phyloP scores from a whole-genome alignment of 139 green algal species.

The Ettlia oleoabundans region DNA sequence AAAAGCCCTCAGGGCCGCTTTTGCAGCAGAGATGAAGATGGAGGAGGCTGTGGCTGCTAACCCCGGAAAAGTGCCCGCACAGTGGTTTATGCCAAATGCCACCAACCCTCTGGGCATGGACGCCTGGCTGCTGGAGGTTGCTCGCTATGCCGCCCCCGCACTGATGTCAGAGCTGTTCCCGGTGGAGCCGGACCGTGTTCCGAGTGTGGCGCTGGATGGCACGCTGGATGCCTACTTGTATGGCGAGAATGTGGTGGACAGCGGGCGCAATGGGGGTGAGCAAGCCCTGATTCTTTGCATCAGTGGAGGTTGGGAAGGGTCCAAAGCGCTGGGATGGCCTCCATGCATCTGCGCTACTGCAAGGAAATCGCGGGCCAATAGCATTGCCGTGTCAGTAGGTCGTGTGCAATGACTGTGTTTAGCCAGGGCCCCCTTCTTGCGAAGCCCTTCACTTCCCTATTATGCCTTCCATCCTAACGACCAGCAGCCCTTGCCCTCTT shows the following conservation, averaged over 20 bases:
- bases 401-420: too few relatives aligned
- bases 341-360: neutral
- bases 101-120: conserved; percentile 19
- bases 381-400: too few relatives aligned
- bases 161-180: conserved; percentile 7
- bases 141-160: neutral
- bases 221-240: conserved; percentile 31
- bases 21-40: neutral
- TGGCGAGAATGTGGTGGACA: conserved; percentile 21
- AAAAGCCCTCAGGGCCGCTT: neutral
- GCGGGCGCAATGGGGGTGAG: neutral
- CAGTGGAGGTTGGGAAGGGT: neutral
- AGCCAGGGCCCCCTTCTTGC: too few relatives aligned
- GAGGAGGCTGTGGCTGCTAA: neutral
- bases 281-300: too few relatives aligned
- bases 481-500: too few relatives aligned
- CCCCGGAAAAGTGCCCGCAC: neutral
- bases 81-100: conserved; percentile 4
- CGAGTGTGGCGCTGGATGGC: neutral
- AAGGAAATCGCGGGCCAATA: neutral
- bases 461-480: too few relatives aligned
- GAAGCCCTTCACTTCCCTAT: neutral
- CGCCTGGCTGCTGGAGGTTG: neutral
- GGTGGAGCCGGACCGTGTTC: neutral
- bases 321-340: too few relatives aligned